A percentile compares a stretch with the other conserved stretches of the same genome.
phyloP scores from a whole-genome alignment of 805 yeast species.

The Candida dajiaensis region DNA sequence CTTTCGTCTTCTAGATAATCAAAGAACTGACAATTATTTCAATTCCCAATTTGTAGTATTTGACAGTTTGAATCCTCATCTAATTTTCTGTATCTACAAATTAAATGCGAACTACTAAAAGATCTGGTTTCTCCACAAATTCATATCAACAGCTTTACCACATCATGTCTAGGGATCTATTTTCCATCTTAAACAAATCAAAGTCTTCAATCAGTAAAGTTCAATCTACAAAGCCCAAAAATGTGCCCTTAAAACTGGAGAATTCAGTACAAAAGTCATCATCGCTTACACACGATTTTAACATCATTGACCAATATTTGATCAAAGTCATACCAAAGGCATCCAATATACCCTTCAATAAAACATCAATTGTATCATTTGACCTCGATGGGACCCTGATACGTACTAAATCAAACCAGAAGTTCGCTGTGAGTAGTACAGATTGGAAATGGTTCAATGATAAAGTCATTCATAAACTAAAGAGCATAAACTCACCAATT shows the following conservation, averaged over 20 bases:
- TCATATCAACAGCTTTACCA: neutral
- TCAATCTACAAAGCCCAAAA: neutral
- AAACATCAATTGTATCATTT: conserved; percentile 34
- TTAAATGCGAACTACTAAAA: neutral
- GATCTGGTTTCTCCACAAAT: neutral
- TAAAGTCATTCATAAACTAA: conserved; percentile 14
- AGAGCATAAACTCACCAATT: conserved; percentile 24
- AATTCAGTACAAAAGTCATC: neutral
- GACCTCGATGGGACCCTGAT: conserved; percentile 84
- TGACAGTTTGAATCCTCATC: too few relatives aligned
- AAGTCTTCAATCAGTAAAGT: neutral
- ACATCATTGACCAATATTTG: neutral
- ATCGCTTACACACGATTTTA: neutral
- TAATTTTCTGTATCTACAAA: too few relatives aligned
- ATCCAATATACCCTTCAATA: neutral
- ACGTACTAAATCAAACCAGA: conserved; percentile 53
- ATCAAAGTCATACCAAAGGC: neutral
- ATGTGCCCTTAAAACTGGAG: neutral
- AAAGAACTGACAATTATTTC: too few relatives aligned
- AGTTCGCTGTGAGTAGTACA: conserved; percentile 47
- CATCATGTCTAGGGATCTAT: neutral
- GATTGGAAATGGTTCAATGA: conserved; percentile 74
- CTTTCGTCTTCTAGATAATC: too few relatives aligned
- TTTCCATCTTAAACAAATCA: neutral
- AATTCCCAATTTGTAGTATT: too few relatives aligned